A percentile compares a stretch with the other conserved stretches of the same genome.
Conservation (phyloP, 768 basidiomycete genomes). For the Chiua virens region DNA sequence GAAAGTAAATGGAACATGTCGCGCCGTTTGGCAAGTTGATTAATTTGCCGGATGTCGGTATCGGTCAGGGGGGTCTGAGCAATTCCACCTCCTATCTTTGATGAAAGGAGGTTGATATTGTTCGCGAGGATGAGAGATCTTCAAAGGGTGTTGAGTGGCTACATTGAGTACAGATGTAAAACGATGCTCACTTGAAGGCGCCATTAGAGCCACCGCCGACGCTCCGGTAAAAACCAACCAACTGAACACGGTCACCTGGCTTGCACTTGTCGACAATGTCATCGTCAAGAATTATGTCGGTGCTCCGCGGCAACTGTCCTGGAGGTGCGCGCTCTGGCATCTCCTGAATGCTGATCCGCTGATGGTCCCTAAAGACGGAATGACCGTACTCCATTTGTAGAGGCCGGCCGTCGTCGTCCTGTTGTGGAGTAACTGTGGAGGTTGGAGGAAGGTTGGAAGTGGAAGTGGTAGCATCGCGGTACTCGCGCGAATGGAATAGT, state of each 20-base stretch:
- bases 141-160: constrained; percentile 15
- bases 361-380: constrained; percentile 92
- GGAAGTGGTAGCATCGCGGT: constrained; percentile 89
- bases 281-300: constrained; percentile 94
- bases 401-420: constrained; percentile 84
- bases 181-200: constrained; percentile 80
- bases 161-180: constrained; percentile 6
- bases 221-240: constrained; percentile 94
- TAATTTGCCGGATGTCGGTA: constrained; percentile 93
- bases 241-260: constrained; percentile 95
- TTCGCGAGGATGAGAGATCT: constrained; percentile 94
- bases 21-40: constrained; percentile 84
- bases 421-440: constrained; percentile 83
- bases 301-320: constrained; percentile 93
- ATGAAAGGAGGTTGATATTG: constrained; percentile 91
- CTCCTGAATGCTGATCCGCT: constrained; percentile 97
- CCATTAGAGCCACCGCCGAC: constrained; percentile 88
- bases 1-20: constrained; percentile 89
- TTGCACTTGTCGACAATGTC: constrained; percentile 98
- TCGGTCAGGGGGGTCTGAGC: constrained; percentile 91
- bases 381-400: constrained; percentile 92
- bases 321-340: constrained; percentile 99
- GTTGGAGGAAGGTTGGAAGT: constrained; percentile 86
- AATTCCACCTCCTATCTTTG: constrained; percentile 93
- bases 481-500: constrained; percentile 82